Evolutionary conservation across 2,329 filamentous ascomycete species (phyloP).

Genomic region (Dactylellina drechsleri): DNA sequence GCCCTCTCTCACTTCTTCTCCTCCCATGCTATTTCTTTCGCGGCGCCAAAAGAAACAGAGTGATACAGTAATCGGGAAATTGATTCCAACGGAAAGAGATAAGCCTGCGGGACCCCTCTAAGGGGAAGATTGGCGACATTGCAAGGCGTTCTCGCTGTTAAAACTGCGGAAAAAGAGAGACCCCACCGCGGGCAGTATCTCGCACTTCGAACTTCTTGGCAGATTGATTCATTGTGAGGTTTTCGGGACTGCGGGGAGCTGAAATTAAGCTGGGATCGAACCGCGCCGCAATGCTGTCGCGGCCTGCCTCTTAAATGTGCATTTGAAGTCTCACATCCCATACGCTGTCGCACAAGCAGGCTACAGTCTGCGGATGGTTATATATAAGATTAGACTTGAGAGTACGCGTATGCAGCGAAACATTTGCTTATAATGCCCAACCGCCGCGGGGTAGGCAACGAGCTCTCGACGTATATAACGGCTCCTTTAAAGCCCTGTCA

Average conservation of each 20-base stretch:
- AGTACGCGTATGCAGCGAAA: constrained; percentile 38
- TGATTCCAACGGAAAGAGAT: neutral
- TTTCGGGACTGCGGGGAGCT: constrained; percentile 29
- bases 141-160: constrained; percentile 24
- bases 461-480: neutral
- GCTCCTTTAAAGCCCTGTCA: neutral
- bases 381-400: constrained; percentile 8
- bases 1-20: neutral
- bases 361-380: too few relatives aligned
- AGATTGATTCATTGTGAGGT: too few relatives aligned
- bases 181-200: too few relatives aligned
- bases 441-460: neutral
- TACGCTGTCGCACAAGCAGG: neutral
- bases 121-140: constrained; percentile 16
- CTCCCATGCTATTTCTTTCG: neutral
- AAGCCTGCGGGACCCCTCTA: constrained; percentile 5
- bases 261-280: constrained; percentile 43
- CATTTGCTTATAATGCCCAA: neutral
- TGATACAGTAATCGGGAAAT: neutral
- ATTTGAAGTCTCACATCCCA: neutral
- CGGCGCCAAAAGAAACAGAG: constrained; percentile 1
- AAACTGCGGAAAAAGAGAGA: constrained; percentile 19
- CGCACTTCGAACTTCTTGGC: too few relatives aligned
- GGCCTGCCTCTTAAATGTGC: constrained; percentile 12
- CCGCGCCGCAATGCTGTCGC: constrained; percentile 54